These are phyloP conservation scores for Scopulariopsis brevicaulis DNA, from an alignment of 2,329 filamentous ascomycete genomes.

Conservation along the genomic window DNA sequence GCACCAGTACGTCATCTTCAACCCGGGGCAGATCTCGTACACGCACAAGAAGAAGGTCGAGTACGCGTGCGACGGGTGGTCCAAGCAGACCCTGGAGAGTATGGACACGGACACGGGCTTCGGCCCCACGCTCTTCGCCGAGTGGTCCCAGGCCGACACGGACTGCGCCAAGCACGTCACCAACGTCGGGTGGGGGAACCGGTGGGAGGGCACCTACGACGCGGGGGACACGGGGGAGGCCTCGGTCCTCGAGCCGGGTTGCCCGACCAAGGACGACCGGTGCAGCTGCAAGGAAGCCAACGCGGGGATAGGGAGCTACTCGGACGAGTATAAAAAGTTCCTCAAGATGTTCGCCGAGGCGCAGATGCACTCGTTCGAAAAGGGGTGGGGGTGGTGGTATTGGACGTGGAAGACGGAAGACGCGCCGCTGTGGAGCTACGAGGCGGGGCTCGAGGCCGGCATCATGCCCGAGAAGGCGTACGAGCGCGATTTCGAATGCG, in stretches of 20 bases:
- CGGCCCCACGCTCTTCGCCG: conserved; percentile 64
- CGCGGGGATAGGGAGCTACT: conserved; percentile 40
- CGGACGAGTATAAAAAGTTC: conserved; percentile 52
- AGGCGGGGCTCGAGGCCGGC: conserved; percentile 44
- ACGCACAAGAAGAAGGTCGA: conserved; percentile 56
- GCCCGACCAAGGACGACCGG: conserved; percentile 35
- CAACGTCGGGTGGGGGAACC: conserved; percentile 56
- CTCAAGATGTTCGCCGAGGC: conserved; percentile 61
- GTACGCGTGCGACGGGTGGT: conserved; percentile 60
- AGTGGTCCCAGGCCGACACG: conserved; percentile 70
- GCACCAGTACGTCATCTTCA: conserved; percentile 73
- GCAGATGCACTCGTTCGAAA: conserved; percentile 65
- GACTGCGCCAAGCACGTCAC: conserved; percentile 50
- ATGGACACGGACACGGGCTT: conserved; percentile 36
- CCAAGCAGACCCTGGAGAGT: conserved; percentile 44
- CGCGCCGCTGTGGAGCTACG: conserved; percentile 66
- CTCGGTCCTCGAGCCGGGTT: conserved; percentile 45
- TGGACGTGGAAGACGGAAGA: conserved; percentile 72
- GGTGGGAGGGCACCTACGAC: conserved; percentile 61
- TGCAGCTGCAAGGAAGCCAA: conserved; percentile 56
- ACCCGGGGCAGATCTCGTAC: conserved; percentile 52
- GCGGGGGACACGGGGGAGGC: conserved; percentile 50
- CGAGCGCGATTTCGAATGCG: conserved; percentile 36
- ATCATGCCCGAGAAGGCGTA: conserved; percentile 51
- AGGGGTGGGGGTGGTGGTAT: conserved; percentile 70